Evolutionary conservation across 495 filamentous ascomycete genomes (phyloP).

Genomic region (Aspergillus heteromorphus): DNA sequence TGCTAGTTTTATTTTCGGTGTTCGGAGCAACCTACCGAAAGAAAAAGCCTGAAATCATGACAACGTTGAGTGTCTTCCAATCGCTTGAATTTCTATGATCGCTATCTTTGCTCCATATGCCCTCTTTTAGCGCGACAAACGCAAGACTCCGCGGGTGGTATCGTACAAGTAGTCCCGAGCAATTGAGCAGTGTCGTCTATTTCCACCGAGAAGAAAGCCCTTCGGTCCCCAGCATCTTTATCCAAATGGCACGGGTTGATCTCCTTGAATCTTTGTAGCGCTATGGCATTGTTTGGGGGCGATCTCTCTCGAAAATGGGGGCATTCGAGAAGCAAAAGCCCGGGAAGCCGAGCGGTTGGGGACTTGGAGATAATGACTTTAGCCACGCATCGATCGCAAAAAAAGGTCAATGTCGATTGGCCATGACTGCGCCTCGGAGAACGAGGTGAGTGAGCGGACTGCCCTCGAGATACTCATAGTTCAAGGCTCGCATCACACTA

Average conservation of each 20-base stretch:
- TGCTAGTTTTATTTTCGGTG: too few species aligned
- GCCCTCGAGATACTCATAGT: neutral
- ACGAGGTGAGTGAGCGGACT: neutral
- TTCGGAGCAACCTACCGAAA: neutral
- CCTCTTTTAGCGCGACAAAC: neutral
- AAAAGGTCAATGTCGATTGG: neutral
- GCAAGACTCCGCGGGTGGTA: neutral
- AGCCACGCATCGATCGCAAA: neutral
- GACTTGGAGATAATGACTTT: neutral
- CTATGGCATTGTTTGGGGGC: neutral
- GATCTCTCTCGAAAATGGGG: neutral
- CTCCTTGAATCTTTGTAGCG: neutral
- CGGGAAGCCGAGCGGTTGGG: neutral
- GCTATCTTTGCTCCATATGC: neutral
- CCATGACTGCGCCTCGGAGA: neutral
- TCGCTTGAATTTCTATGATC: neutral
- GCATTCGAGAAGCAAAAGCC: neutral
- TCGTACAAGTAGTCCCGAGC: neutral
- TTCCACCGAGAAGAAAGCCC: neutral
- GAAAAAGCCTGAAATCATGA: neutral
- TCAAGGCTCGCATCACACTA: conserved; percentile 8
- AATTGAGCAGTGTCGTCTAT: neutral
- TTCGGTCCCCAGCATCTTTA: neutral
- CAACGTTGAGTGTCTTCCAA: neutral
- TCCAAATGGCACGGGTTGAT: neutral